phyloP scores from a whole-genome alignment of 1,139 yeast species.

The Sugiyamaella castrensis region DNA sequence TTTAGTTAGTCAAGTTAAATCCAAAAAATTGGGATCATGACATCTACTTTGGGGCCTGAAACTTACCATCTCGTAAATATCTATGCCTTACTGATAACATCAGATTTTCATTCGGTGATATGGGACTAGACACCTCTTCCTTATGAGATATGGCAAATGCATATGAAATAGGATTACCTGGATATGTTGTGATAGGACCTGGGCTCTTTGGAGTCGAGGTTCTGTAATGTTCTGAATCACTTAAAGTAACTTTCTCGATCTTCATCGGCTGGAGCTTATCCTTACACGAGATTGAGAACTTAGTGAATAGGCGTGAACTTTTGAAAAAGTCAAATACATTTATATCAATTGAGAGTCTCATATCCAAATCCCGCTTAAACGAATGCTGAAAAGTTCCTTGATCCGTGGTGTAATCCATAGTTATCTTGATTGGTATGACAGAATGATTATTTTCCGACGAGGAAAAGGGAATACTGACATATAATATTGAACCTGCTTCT shows the following conservation, averaged over 20 bases:
- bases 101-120: conserved; percentile 15
- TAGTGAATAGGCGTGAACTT: conserved; percentile 54
- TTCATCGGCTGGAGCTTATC: conserved; percentile 53
- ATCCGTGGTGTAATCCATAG: conserved; percentile 23
- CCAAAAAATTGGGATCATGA: neutral
- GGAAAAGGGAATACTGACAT: conserved; percentile 14
- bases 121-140: conserved; percentile 4
- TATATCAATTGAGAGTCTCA: conserved; percentile 55
- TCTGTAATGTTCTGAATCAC: conserved; percentile 42
- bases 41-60: neutral
- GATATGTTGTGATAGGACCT: conserved; percentile 49
- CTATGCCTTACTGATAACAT: conserved; percentile 23
- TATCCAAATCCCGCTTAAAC: conserved; percentile 24
- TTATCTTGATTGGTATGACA: conserved; percentile 13
- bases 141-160: conserved; percentile 50
- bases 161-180: conserved; percentile 66
- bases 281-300: conserved; percentile 64
- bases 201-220: conserved; percentile 41
- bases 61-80: conserved; percentile 26
- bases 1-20: neutral
- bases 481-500: conserved; percentile 1
- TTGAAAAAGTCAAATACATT: conserved; percentile 76
- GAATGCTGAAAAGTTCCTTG: conserved; percentile 22
- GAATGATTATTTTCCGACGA: conserved; percentile 13
- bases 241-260: conserved; percentile 46